Percentiles rank a stretch among this genome's conserved stretches.
phyloP scores from a whole-genome alignment of 1,284 basidiomycete species.

The Anthracocystis setariae region DNA sequence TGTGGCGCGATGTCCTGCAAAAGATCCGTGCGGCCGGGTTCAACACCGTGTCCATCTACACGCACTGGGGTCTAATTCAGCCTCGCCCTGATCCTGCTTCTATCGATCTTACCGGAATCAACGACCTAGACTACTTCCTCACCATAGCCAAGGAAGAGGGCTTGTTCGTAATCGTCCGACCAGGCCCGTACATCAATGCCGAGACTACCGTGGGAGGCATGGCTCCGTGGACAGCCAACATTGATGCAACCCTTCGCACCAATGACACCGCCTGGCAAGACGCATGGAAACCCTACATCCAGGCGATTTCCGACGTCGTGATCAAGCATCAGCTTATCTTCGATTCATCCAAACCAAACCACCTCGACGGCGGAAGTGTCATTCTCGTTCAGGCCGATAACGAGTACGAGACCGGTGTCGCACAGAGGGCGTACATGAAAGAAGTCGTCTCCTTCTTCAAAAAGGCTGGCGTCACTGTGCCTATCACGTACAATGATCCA shows the following conservation, averaged over 20 bases:
- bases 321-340: conserved; percentile 75
- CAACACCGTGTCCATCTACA: conserved; percentile 70
- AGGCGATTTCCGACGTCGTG: conserved; percentile 74
- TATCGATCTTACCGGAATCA: conserved; percentile 77
- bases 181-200: conserved; percentile 75
- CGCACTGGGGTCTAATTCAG: conserved; percentile 78
- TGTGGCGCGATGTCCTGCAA: conserved; percentile 84
- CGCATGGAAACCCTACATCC: conserved; percentile 78
- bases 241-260: conserved; percentile 75
- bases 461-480: conserved; percentile 42
- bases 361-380: conserved; percentile 41
- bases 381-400: conserved; percentile 59
- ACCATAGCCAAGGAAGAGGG: conserved; percentile 72
- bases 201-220: conserved; percentile 80
- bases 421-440: conserved; percentile 58
- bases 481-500: conserved; percentile 53
- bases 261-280: conserved; percentile 76
- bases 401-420: conserved; percentile 62
- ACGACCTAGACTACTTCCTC: conserved; percentile 77
- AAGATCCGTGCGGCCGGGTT: conserved; percentile 83
- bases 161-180: conserved; percentile 76
- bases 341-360: conserved; percentile 41
- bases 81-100: conserved; percentile 75
- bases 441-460: conserved; percentile 43
- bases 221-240: conserved; percentile 78